These are phyloP conservation scores for Wickerhamomyces bovis DNA, from an alignment of 805 yeast species.

Conservation along the genomic window DNA sequence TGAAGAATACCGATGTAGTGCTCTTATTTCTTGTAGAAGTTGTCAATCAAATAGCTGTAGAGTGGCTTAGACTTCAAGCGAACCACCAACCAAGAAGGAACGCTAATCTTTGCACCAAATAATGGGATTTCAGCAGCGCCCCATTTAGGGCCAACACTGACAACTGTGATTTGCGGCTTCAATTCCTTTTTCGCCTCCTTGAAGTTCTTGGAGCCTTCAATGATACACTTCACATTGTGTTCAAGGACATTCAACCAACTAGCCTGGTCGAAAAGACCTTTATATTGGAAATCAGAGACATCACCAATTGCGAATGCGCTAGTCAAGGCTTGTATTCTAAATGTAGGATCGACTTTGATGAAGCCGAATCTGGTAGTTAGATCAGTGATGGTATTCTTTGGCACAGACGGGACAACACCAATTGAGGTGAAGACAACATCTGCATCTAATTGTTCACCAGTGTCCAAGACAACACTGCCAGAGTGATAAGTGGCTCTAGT, in stretches of 20 bases:
- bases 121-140: conserved; percentile 26
- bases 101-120: conserved; percentile 13
- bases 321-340: conserved; percentile 15
- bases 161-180: conserved; percentile 4
- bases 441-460: not conserved
- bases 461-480: not conserved
- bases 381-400: conserved; percentile 11
- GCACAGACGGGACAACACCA: conserved; percentile 22
- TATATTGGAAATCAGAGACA: conserved; percentile 20
- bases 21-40: not conserved
- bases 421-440: conserved; percentile 9
- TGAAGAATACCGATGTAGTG: not conserved
- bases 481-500: conserved; percentile 3
- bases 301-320: conserved; percentile 30
- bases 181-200: not conserved
- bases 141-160: conserved; percentile 21
- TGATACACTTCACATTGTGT: conserved; percentile 12
- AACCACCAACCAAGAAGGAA: conserved; percentile 19
- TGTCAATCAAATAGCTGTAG: conserved; percentile 3
- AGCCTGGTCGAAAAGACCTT: conserved; percentile 13
- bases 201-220: not conserved
- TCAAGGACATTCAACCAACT: conserved; percentile 12
- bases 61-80: conserved; percentile 16
- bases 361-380: conserved; percentile 14
- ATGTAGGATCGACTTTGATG: conserved; percentile 18